A percentile compares a stretch with the other conserved stretches of the same genome.
phyloP scores from a whole-genome alignment of 106 monocot genomes.

The Apostasia ramifera region DNA sequence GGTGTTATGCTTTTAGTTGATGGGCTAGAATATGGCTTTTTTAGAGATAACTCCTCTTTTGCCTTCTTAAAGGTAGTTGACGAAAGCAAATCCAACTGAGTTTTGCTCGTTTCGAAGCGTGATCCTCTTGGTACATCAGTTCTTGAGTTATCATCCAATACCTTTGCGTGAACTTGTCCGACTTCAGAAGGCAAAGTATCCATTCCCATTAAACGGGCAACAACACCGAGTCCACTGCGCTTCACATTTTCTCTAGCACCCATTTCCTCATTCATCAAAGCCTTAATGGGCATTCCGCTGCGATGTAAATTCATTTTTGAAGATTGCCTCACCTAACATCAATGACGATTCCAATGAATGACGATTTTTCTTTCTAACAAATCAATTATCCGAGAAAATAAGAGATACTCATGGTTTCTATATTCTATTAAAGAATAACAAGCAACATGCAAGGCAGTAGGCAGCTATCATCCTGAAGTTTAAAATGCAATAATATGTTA shows the following conservation, averaged over 20 bases:
- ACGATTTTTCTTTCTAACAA: too few relatives aligned
- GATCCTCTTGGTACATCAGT: slow-evolving; percentile 5
- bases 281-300: slow-evolving; percentile 25
- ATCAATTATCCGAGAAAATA: too few relatives aligned
- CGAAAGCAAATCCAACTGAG: neutral
- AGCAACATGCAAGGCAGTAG: too few relatives aligned
- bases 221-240: slow-evolving; percentile 39
- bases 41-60: slow-evolving; percentile 15
- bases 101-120: neutral
- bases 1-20: slow-evolving; percentile 10
- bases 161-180: slow-evolving; percentile 24
- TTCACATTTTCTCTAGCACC: slow-evolving; percentile 13
- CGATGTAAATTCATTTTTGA: slow-evolving; percentile 14
- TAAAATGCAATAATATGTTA: too few relatives aligned
- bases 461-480: too few relatives aligned
- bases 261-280: slow-evolving; percentile 37
- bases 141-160: slow-evolving; percentile 19
- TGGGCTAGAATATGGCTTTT: slow-evolving; percentile 13
- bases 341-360: slow-evolving; percentile 22
- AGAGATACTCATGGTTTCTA: too few relatives aligned
- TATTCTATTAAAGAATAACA: too few relatives aligned
- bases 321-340: slow-evolving; percentile 27
- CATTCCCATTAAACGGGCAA: slow-evolving; percentile 85
- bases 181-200: slow-evolving; percentile 36
- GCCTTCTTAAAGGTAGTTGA: slow-evolving; percentile 15